These are phyloP conservation scores for Pyrenophora graminea DNA, from an alignment of 2,329 filamentous ascomycete species.

Conservation along the genomic window DNA sequence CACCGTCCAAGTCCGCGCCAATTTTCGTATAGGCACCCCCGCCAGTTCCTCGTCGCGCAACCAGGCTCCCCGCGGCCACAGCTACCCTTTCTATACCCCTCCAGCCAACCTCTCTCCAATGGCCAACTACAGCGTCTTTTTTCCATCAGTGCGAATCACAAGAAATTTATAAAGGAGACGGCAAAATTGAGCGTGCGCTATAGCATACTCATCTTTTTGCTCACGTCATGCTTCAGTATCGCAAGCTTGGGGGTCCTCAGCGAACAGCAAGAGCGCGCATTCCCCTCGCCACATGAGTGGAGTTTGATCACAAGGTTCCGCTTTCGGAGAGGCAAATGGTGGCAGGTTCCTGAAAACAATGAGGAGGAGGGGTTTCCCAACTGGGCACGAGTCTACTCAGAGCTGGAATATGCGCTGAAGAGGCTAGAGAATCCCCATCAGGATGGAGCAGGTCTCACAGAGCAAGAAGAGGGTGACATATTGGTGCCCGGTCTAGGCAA, in stretches of 20 bases:
- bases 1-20: slow-evolving; percentile 48
- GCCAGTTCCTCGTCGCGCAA: slow-evolving; percentile 54
- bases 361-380: slow-evolving; percentile 66
- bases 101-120: slow-evolving; percentile 47
- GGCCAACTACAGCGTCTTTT: slow-evolving; percentile 68
- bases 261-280: slow-evolving; percentile 73
- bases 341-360: slow-evolving; percentile 57
- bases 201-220: slow-evolving; percentile 67
- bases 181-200: slow-evolving; percentile 71
- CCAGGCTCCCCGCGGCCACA: slow-evolving; percentile 60
- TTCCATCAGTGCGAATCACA: slow-evolving; percentile 70
- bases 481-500: slow-evolving; percentile 41
- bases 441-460: slow-evolving; percentile 69
- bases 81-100: slow-evolving; percentile 67
- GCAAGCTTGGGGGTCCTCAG: slow-evolving; percentile 70
- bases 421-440: slow-evolving; percentile 70
- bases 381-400: slow-evolving; percentile 69
- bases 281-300: slow-evolving; percentile 86
- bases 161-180: slow-evolving; percentile 71
- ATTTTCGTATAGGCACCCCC: slow-evolving; percentile 63
- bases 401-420: slow-evolving; percentile 63
- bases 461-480: slow-evolving; percentile 59
- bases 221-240: slow-evolving; percentile 62
- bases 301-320: slow-evolving; percentile 69
- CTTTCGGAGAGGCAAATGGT: slow-evolving; percentile 61